phyloP scores from a whole-genome alignment of 768 basidiomycete species.

The Coprinopsis strossmayeri region DNA sequence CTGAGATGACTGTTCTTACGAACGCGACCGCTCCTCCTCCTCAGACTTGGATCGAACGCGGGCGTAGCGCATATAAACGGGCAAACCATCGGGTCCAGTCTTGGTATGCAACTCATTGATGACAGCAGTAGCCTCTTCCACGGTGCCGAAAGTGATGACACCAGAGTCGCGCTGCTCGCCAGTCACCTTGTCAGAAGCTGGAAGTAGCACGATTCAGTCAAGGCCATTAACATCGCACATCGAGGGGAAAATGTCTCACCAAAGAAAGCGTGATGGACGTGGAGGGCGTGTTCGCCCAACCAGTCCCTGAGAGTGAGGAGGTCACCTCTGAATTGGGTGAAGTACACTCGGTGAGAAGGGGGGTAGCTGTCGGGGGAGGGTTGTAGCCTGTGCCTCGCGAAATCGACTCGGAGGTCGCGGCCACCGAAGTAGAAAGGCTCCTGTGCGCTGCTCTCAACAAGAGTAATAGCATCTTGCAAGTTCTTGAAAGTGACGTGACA shows the following conservation, averaged over 20 bases:
- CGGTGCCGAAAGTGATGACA: constrained; percentile 1
- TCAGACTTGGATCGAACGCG: neutral
- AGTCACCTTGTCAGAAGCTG: neutral
- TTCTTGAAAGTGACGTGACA: constrained; percentile 2
- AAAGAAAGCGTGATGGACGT: constrained; percentile 6
- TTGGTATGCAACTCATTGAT: neutral
- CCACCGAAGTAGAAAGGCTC: constrained; percentile 8
- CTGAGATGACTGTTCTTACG: no score
- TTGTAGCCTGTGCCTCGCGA: no score
- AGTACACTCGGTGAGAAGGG: constrained; percentile 1
- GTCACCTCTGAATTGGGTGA: constrained; percentile 3
- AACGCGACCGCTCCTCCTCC: no score
- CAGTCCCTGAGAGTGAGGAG: neutral
- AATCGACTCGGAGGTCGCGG: neutral
- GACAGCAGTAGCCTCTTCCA: neutral
- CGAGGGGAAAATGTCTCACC: neutral
- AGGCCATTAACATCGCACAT: neutral
- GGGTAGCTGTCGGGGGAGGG: neutral
- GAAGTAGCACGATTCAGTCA: neutral
- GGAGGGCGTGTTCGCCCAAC: neutral
- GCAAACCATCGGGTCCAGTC: constrained; percentile 5
- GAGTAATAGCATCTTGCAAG: neutral
- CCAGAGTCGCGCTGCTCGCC: neutral
- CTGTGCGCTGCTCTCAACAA: constrained; percentile 7
- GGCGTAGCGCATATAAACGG: constrained; percentile 3